Evolutionary conservation across 495 filamentous ascomycete species (phyloP).

Genomic region (Lophiotrema nucula): DNA sequence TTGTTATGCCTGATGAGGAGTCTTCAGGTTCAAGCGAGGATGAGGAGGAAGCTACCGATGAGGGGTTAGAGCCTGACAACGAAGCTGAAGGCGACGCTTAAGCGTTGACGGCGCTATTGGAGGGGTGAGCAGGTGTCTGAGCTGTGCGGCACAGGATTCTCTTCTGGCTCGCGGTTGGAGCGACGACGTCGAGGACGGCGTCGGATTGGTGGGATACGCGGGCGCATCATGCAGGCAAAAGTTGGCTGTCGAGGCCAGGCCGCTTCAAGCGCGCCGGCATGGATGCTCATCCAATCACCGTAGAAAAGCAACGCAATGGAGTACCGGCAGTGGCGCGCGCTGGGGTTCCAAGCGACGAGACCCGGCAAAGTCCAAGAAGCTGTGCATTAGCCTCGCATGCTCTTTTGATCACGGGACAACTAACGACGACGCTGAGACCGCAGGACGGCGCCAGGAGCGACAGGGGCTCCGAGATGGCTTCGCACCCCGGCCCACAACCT

Average conservation of each 20-base stretch:
- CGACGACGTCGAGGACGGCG: neutral
- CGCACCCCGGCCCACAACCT: conserved; percentile 1
- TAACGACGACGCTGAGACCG: neutral
- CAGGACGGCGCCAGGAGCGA: neutral
- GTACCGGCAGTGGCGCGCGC: conserved; percentile 13
- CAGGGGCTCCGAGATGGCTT: too few species aligned
- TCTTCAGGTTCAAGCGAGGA: conserved; percentile 17
- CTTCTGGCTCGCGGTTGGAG: neutral
- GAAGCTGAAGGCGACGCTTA: conserved; percentile 1
- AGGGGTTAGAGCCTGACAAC: neutral
- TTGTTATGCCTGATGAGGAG: conserved; percentile 45
- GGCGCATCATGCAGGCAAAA: neutral
- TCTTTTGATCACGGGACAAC: neutral
- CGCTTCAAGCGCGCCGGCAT: neutral
- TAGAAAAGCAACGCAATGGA: neutral
- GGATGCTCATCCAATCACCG: neutral
- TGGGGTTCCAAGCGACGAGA: conserved; percentile 2
- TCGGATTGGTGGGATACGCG: neutral
- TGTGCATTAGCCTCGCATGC: conserved; percentile 8
- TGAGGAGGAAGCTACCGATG: conserved; percentile 24
- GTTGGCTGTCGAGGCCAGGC: neutral
- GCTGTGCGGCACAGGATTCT: neutral
- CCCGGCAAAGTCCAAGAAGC: neutral
- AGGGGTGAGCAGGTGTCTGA: neutral
- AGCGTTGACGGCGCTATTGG: neutral